Conservation (phyloP, 306 rosid genomes). For the Cicer pinnatifidum region DNA sequence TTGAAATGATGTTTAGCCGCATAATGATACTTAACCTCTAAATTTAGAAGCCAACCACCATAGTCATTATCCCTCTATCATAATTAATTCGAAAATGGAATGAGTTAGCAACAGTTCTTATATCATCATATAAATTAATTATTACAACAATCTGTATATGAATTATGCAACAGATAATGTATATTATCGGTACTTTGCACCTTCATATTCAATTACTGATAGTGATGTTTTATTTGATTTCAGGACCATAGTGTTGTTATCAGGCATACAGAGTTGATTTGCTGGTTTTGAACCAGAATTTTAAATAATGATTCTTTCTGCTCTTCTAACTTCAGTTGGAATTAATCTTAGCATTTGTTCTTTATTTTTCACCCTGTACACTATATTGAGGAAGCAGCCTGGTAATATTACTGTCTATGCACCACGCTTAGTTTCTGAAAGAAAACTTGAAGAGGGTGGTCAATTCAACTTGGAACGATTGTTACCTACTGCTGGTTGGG, state of each 20-base stretch:
- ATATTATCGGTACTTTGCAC: not conserved
- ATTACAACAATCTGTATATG: not conserved
- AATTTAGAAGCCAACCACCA: not conserved
- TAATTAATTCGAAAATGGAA: not conserved
- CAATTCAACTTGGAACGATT: conserved; percentile 56
- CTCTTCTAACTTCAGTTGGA: conserved; percentile 80
- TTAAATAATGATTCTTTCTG: conserved; percentile 66
- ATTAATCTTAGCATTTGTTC: conserved; percentile 77
- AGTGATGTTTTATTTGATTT: conserved; percentile 33
- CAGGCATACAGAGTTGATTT: conserved; percentile 37
- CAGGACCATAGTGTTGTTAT: conserved; percentile 36
- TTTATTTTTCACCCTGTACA: conserved; percentile 63
- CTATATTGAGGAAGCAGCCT: conserved; percentile 72
- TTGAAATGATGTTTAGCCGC: not conserved
- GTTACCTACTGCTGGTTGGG: conserved; percentile 68
- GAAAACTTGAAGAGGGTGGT: conserved; percentile 32
- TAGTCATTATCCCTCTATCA: not conserved
- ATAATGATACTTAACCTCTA: not conserved
- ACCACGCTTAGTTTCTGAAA: conserved; percentile 62
- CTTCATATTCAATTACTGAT: conserved; percentile 39
- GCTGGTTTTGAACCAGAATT: conserved; percentile 42
- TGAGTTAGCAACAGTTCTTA: not conserved
- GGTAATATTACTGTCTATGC: conserved; percentile 60
- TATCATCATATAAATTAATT: not conserved
- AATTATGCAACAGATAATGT: not conserved